Evolutionary conservation across 2,329 filamentous ascomycete species (phyloP).

Genomic region (Aspergillus oerlinghausenensis): DNA sequence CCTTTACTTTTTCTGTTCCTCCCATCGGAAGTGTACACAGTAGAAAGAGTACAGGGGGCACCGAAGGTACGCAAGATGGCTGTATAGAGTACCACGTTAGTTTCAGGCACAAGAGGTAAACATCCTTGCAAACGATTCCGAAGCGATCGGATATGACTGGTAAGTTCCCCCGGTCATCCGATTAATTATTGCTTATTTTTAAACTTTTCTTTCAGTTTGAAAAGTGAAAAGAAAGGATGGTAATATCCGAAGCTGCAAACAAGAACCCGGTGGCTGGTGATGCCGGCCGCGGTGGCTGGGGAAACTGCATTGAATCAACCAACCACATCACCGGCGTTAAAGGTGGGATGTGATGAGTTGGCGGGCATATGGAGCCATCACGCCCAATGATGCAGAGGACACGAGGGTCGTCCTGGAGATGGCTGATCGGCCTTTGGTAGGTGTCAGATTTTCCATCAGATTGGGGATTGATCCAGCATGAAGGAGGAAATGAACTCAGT

Average conservation of each 20-base stretch:
- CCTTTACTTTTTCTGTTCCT: background rate
- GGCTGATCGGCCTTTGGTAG: background rate
- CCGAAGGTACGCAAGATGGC: background rate
- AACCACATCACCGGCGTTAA: background rate
- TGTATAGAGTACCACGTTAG: background rate
- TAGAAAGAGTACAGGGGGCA: background rate
- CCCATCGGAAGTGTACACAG: background rate
- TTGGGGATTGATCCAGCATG: background rate
- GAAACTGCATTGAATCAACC: background rate
- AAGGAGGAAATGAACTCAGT: background rate
- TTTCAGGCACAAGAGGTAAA: background rate
- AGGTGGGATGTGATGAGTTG: conserved; percentile 18
- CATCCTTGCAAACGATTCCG: background rate
- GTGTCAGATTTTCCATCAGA: too few species aligned
- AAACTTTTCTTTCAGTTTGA: background rate
- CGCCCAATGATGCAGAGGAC: conserved; percentile 4
- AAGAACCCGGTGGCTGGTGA: conserved; percentile 3
- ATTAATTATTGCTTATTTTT: background rate
- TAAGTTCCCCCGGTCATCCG: background rate
- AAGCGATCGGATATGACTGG: background rate
- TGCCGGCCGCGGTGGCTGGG: conserved; percentile 3
- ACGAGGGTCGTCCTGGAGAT: conserved; percentile 7
- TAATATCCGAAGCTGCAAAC: background rate
- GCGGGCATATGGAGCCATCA: conserved; percentile 7
- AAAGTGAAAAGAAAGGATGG: background rate